Evolutionary conservation across 768 basidiomycete species (phyloP), one percentile per base, ranked within the genome.

Genomic region (Solioccasus polychromus): DNA sequence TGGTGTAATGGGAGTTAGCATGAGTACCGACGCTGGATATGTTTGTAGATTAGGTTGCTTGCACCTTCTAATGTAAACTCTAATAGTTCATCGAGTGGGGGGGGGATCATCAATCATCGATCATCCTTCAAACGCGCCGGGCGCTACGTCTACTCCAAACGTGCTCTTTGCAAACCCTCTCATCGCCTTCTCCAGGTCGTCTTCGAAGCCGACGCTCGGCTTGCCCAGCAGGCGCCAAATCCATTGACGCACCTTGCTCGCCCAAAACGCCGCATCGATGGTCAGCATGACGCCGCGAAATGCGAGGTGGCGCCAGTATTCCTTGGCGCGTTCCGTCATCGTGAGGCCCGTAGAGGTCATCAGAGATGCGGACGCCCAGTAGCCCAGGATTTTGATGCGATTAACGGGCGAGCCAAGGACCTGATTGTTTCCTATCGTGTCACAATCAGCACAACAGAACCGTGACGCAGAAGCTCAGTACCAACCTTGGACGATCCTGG

Each of bases 331-430:
- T 35, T 71, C 63, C 3, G 54, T 40, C 36, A 78, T 47, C 14
- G 71, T 51, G 25, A 80, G 71, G 47, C 73, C 55, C 14, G 70
- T 54, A 23, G 71, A 66, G n/a, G 69, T 67, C 9, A 73, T 67
- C 5, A 87, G 72, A 4, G 86, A 84, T 19, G 75, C 73, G 4
- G 88, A 83, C 22, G 90, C 92, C 79, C 82, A 90, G 61, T 78
- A 79, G 0, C 88, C 92, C 0, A 87, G 90, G 43, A 94, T 87
- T 64, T 91, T 92, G 68, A 96, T 84, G 17, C 92, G 80, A 59
- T 94, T 93, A 1, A 92, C 87, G 0, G 92, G 92, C 3, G 88
- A 88, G 12, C 88, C 87, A 29, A 94, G 79, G 2, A 77, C 70
- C 63, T 92, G 88, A 55, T 92, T 92, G 64, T 91, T 91, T 15